Percentiles rank a stretch among this genome's conserved stretches.
phyloP scores from a whole-genome alignment of 495 filamentous ascomycete species.

The Trichoderma erinaceum region DNA sequence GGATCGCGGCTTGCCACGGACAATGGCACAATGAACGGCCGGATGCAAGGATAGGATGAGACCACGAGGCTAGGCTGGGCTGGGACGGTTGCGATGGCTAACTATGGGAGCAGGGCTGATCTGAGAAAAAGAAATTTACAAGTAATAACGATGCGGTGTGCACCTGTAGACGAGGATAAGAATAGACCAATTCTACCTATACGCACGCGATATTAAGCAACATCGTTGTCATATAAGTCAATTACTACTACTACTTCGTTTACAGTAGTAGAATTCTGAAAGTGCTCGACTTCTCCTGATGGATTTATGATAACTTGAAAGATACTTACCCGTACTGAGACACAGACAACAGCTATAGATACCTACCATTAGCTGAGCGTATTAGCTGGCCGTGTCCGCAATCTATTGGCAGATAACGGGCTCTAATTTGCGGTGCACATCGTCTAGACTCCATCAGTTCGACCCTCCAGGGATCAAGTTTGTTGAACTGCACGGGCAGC shows the following conservation, averaged over 20 bases:
- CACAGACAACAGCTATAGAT: neutral
- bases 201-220: too few species aligned
- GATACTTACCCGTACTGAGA: neutral
- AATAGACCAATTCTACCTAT: too few species aligned
- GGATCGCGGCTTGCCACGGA: neutral
- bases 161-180: too few species aligned
- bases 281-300: too few species aligned
- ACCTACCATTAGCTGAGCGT: neutral
- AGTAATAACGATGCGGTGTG: too few species aligned
- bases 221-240: too few species aligned
- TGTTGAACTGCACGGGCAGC: neutral
- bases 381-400: neutral
- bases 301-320: too few species aligned
- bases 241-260: too few species aligned
- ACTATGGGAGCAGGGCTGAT: neutral
- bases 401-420: neutral
- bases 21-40: neutral
- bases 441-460: neutral
- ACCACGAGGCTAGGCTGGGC: neutral
- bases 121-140: too few species aligned
- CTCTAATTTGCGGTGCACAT: neutral
- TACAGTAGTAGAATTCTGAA: too few species aligned
- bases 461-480: neutral
- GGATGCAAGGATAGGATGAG: too few species aligned
- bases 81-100: too few species aligned